Evolutionary conservation across 306 rosid genomes (phyloP), one percentile per base, ranked within the genome.

Genomic region (Cucurbita ficifolia): DNA sequence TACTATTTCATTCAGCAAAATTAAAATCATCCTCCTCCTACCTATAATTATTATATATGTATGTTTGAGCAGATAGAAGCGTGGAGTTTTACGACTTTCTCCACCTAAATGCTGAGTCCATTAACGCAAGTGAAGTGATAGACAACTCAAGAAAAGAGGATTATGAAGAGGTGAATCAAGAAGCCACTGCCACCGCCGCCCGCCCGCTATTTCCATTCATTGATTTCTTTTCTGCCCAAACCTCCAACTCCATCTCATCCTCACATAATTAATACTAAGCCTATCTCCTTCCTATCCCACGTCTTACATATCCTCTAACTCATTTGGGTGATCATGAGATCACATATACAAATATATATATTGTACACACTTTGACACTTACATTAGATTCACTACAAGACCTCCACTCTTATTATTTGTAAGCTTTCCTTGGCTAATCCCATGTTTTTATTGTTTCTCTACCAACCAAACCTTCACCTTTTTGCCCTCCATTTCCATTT

Each of bases 51-150:
- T 29, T 29, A 29, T 29, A 29, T 29, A 29, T 29, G 33, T 29
- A 3, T 29, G 33, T 29, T 1, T 29, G 33, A 29, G 33, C 33
- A 29, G 33, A 29, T 29, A 29, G 33, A 29, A 29, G 33, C 33
- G 33, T 29, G 33, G 33, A 29, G 33, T 29, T 29, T 29, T 29
- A 29, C 33, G 88, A 92, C 82, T 92, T 92, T 79, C 96, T 92
- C 50, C 90, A 82, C 76, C 83, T 92, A 54, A 91, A 91, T 51
- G 79, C 90, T 0, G 89, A 86, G 59, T 89, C 95, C 8, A 87
- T n/a, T 1, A 75, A 84, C 53, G 84, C 84, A 77, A 92, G 97
- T 70, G 97, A 89, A 76, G 92, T 89, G 62, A 92, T 82, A 10
- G 88, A 92, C 73, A 82, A 79, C 75, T 75, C 86, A 19, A 86